Base-by-base conservation (phyloP, 169 alveolate species). In the Cryptosporidium viatorum region DNA sequence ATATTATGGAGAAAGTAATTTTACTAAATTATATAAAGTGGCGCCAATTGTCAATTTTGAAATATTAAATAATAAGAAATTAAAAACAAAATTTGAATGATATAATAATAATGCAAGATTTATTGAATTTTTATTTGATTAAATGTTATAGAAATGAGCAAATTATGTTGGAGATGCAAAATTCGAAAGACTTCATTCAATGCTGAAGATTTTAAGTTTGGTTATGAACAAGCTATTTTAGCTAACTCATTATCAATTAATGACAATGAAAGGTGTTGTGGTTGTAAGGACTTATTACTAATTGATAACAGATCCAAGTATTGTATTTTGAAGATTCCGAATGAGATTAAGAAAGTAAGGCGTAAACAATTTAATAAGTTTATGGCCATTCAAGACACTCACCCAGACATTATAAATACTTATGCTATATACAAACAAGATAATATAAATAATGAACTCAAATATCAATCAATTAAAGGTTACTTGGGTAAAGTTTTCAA, bases 1-100 rank as follows among this genome's bases (percentile, higher is more conserved):
- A 97, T 97, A 70, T 65, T 86, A 21, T 97, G 99, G 99, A 94
- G 98, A 91, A 85, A 93, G 23, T 86, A 7, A 55, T 12, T 4
- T 43, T 14, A 55, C 14, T 21, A 21, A 7, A 55, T 55, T 55
- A 51, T 16, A 26, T 2, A 10, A 23, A 21, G 7, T 55, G 67
- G 67, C 67, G 67, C 67, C 67, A 55, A 55, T 5, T 55, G 67
- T 55, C 67, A 55, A n/a, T 48, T 48, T 48, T 10, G 55, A 48
- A 14, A 14, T 0, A 48, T 48, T 48, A 14, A 14, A 55, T 55
- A 21, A 23, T n/a, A 3, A 3, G 35, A 26, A 23, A 9, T n/a
- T 5, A 16, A 55, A 55, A 55, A 26, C 55, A 12, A 7, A 55
- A 55, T n/a, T 26, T 26, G 3, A 55, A 23, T 37, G 50, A 33